Base-by-base conservation (phyloP, 768 basidiomycete genomes). In the Boletus bicolor region DNA sequence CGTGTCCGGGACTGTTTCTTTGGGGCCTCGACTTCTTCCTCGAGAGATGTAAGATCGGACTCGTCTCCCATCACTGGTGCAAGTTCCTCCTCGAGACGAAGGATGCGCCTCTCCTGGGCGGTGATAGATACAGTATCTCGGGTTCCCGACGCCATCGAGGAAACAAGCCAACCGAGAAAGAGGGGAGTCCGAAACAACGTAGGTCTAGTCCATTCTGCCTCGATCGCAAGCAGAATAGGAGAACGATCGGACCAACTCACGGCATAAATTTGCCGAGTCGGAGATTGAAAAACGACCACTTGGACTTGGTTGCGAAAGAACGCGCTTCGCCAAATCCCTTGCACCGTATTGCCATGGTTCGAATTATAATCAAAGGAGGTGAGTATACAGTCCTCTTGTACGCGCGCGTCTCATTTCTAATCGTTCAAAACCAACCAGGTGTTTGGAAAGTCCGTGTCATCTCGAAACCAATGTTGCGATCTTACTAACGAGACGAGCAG, bases 331-430 rank as follows among this genome's bases (percentile, higher is more conserved):
- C 14, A 26, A 44, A 44, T 15, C 15, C n/a, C 26, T 43, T 57
- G 28, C 17, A 47, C 42, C 28, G 17, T 56, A 51, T 15, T 36
- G 15, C 43, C 46, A 93, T 93, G 91, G 89, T 89, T 65, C 82
- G 91, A 70, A 93, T 91, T 35, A 92, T 93, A 69, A 93, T 93
- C 72, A 93, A 93, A 80, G 91, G 89, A 79, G 91, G 87, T 80
- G 57, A 54, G 84, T 75, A 47, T 10, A 14, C 32, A 1, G 17
- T 47, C 5, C 50, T 35, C 9, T 36, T 53, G 19, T 51, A 46
- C 30, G 24, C 37, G n/a, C 10, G 2, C 9, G 0, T 28, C 38
- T 49, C 14, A 0, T 55, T 38, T 50, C 26, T 66, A 3, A 67
- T 55, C n/a, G 6, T 36, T 3, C 1, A 2, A 24, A 51, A 5